Evolutionary conservation across 306 rosid genomes (phyloP).

Genomic region (Prunus kanzakura): DNA sequence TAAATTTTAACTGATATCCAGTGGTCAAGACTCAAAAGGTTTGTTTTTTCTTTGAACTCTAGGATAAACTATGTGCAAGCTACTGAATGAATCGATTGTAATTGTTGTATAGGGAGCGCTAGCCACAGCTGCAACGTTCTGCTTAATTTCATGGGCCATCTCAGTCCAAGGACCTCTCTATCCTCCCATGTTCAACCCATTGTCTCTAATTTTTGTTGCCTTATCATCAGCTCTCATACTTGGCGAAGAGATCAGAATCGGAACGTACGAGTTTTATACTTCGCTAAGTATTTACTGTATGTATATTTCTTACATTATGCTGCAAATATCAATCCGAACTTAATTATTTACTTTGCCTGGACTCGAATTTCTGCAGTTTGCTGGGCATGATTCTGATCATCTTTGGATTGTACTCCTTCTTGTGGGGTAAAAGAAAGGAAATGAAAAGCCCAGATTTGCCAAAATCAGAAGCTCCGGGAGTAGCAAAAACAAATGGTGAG

Average conservation of each 20-base stretch:
- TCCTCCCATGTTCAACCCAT: conserved; percentile 72
- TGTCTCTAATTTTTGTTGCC: conserved; percentile 62
- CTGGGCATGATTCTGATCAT: conserved; percentile 54
- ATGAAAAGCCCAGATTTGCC: not conserved
- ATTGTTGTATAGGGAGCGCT: conserved; percentile 48
- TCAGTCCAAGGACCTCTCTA: conserved; percentile 55
- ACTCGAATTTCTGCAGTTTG: conserved; percentile 36
- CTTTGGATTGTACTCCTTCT: conserved; percentile 51
- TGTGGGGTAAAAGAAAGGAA: conserved; percentile 58
- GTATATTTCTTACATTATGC: not conserved
- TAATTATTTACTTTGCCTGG: not conserved
- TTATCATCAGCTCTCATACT: conserved; percentile 49
- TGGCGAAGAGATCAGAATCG: conserved; percentile 44
- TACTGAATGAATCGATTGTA: not conserved
- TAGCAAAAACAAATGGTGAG: conserved; percentile 13
- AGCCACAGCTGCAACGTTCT: conserved; percentile 56
- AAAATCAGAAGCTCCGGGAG: conserved; percentile 9
- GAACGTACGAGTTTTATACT: conserved; percentile 38
- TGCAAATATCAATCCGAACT: not conserved
- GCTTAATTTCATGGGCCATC: conserved; percentile 52
- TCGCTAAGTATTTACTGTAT: not conserved
- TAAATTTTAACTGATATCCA: not conserved
- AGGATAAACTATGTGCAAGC: not conserved
- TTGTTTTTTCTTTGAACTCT: not conserved
- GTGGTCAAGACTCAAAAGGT: not conserved